phyloP scores from a whole-genome alignment of 2,329 filamentous ascomycete species.

The Sarocladium strictum region DNA sequence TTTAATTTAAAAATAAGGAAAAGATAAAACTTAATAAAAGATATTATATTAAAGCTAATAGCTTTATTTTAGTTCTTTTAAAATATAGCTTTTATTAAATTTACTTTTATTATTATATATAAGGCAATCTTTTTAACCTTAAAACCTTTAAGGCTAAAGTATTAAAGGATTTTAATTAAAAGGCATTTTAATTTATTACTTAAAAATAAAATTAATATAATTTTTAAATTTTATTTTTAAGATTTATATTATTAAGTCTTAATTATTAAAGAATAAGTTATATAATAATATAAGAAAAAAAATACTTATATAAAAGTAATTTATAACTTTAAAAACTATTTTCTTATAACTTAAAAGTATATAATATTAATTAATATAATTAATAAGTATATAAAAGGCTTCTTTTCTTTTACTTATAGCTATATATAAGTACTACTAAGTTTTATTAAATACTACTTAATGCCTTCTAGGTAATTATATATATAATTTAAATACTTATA shows the following conservation, averaged over 20 bases:
- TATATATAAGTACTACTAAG: neutral
- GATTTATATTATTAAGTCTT: neutral
- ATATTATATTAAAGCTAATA: neutral
- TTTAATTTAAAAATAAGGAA: too few species aligned
- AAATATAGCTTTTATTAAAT: neutral
- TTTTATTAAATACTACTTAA: neutral
- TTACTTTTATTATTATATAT: neutral
- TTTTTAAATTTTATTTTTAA: too few species aligned
- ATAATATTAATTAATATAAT: neutral
- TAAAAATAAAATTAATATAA: too few species aligned
- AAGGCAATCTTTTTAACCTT: too few species aligned
- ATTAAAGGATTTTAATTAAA: neutral
- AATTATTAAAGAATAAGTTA: neutral
- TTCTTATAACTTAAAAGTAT: neutral
- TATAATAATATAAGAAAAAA: neutral
- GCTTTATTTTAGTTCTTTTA: neutral
- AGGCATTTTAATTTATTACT: too few species aligned
- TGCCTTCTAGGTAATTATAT: neutral
- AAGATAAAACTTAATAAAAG: too few species aligned
- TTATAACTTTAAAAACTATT: neutral
- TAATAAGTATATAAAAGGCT: neutral
- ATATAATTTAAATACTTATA: neutral
- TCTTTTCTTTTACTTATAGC: neutral
- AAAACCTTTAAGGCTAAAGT: neutral
- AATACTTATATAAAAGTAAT: neutral